A percentile compares a stretch with the other conserved stretches of the same genome.
Evolutionary conservation across 1,284 basidiomycete genomes (phyloP).

Genomic region (Papiliotrema nemorosa): DNA sequence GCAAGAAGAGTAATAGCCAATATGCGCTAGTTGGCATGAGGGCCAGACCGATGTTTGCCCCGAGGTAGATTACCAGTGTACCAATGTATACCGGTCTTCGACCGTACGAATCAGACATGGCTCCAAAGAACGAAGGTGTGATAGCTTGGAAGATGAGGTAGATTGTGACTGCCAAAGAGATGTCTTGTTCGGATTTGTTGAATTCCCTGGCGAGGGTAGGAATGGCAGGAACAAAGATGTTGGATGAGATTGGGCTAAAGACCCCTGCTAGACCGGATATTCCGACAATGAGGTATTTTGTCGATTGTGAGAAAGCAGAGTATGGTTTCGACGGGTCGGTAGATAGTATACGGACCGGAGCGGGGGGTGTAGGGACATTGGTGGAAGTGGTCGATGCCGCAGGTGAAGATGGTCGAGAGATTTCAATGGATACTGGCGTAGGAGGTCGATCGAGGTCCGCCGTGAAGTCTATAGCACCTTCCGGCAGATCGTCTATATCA

Average conservation of each 20-base stretch:
- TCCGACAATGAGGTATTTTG: constrained; percentile 20
- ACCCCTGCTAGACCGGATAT: background rate
- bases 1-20: constrained; percentile 43
- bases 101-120: constrained; percentile 37
- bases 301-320: constrained; percentile 30
- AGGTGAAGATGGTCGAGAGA: no score
- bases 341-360: constrained; percentile 5
- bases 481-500: background rate
- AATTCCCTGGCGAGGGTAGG: constrained; percentile 39
- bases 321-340: constrained; percentile 22
- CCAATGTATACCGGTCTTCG: constrained; percentile 42
- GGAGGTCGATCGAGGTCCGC: background rate
- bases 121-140: constrained; percentile 46
- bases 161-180: constrained; percentile 45
- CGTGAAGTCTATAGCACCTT: background rate
- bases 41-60: constrained; percentile 44
- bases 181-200: constrained; percentile 28
- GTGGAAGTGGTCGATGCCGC: background rate
- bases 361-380: background rate
- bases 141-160: constrained; percentile 48
- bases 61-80: constrained; percentile 44
- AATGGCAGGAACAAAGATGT: constrained; percentile 44
- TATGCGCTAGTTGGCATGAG: constrained; percentile 39
- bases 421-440: background rate
- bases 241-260: constrained; percentile 18